Evolutionary conservation across 2,329 filamentous ascomycete genomes (phyloP), one percentile per base, ranked within the genome.

Genomic region (Penicillium occitanis): DNA sequence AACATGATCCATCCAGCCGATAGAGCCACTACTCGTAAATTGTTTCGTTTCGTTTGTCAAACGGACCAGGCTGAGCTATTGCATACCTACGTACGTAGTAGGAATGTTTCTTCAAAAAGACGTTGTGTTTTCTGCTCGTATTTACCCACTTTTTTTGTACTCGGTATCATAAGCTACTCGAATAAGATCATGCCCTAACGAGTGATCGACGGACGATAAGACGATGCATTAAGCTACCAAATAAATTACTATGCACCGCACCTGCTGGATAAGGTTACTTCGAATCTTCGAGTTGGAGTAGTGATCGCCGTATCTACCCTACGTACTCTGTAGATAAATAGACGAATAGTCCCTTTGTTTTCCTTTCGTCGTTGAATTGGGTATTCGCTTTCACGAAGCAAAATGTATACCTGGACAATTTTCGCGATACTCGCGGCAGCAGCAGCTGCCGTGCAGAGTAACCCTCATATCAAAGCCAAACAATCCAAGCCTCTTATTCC

Each of bases 391-490:
- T 2, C 30, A 30, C 5, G 1, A 48, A 30, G 13, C 30, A 59
- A 19, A n/a, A 66, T 63, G 65, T 44, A 19, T 53, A 25, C n/a
- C 14, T 35, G 59, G 25, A 37, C 61, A 42, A 35, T 58, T 13
- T 48, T 58, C 22, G 48, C 46, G 37, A 44, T 25, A 8, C 44
- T 66, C 42, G 55, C 61, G n/a, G 53, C 53, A 5, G 61, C 35
- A 33, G 53, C 51, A 1, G 53, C 61, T 17, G 65, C 65, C 17
- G 33, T 66, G 25, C 60, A 63, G 46, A 66, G 65, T 28, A 66
- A 66, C 28, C 65, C 60, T 28, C 65, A 66, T 35, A 19, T 17
- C 30, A 66, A 63, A 51, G 53, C 55, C 46, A 63, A 59, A 40
- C 35, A 63, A 25, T 25, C 53, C 30, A 59, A 60, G 30, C 60